These are phyloP conservation scores for Rhizopus microsporus DNA, from an alignment of 371 early-diverging fungal genomes.

Conservation along the genomic window DNA sequence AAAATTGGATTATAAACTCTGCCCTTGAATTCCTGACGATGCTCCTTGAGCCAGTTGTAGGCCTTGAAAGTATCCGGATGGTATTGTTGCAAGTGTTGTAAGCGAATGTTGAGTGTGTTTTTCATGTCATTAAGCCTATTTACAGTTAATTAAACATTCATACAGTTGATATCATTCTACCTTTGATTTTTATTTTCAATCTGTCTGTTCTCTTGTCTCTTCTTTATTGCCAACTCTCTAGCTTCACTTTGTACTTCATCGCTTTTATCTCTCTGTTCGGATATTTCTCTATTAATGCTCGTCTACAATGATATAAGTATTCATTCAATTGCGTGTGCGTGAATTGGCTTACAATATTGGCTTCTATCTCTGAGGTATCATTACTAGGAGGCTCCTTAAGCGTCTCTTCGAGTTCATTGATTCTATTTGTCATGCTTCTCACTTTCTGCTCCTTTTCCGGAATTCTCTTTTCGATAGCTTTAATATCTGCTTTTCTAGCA, in stretches of 20 bases:
- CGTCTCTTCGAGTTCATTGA: slow-evolving; percentile 48
- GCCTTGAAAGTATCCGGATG: slow-evolving; percentile 62
- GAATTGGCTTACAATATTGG: slow-evolving; percentile 36
- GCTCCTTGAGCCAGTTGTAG: slow-evolving; percentile 63
- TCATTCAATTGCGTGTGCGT: neutral
- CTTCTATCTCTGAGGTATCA: slow-evolving; percentile 36
- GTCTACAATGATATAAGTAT: neutral
- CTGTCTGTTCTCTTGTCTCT: slow-evolving; percentile 4
- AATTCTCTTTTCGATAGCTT: slow-evolving; percentile 37
- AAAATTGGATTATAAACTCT: slow-evolving; percentile 77
- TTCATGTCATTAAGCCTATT: slow-evolving; percentile 55
- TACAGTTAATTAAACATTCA: neutral
- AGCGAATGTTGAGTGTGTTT: slow-evolving; percentile 53
- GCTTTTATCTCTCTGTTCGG: too few species aligned
- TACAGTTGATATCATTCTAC: slow-evolving; percentile 14
- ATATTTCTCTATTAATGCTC: neutral
- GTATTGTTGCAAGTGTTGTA: slow-evolving; percentile 38
- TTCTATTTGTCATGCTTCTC: slow-evolving; percentile 38
- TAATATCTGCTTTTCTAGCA: slow-evolving; percentile 18
- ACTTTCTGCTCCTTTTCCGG: slow-evolving; percentile 40
- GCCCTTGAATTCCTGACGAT: slow-evolving; percentile 63
- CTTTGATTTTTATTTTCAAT: slow-evolving; percentile 28
- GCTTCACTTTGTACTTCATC: too few species aligned
- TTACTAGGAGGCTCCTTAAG: slow-evolving; percentile 31
- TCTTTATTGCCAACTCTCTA: slow-evolving; percentile 7